Percentiles rank a stretch among this genome's conserved stretches.
These are phyloP conservation scores for Raffaelea ambrosiae DNA, from an alignment of 2,329 filamentous ascomycete species.

Conservation along the genomic window DNA sequence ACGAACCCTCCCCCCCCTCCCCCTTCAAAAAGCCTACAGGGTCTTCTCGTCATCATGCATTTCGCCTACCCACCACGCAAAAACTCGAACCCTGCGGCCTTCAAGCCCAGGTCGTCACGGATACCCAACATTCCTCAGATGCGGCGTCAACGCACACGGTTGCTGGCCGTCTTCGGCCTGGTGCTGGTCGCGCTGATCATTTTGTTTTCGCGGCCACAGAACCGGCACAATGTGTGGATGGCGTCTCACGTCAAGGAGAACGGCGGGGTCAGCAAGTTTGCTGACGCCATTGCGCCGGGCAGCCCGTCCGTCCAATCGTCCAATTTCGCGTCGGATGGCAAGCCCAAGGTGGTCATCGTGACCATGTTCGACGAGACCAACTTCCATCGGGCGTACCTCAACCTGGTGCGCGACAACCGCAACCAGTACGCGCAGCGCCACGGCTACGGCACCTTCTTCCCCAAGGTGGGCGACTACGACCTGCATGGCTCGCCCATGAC, in stretches of 20 bases:
- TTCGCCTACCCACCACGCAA: constrained; percentile 85
- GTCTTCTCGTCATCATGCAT: constrained; percentile 52
- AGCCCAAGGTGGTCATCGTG: constrained; percentile 63
- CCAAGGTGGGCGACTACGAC: constrained; percentile 67
- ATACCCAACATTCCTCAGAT: constrained; percentile 30
- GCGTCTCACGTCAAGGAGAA: constrained; percentile 5
- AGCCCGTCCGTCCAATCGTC: constrained; percentile 12
- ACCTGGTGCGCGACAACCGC: constrained; percentile 72
- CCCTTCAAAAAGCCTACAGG: not conserved
- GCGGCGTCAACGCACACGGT: constrained; percentile 55
- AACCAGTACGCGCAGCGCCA: constrained; percentile 77
- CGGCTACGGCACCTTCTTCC: constrained; percentile 81
- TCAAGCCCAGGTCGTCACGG: constrained; percentile 51
- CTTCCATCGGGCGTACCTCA: constrained; percentile 58
- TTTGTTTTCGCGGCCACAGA: constrained; percentile 36
- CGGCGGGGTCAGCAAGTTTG: not conserved
- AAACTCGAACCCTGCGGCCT: constrained; percentile 66
- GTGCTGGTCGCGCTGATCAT: constrained; percentile 52
- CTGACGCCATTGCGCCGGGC: constrained; percentile 17
- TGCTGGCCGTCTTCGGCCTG: constrained; percentile 45
- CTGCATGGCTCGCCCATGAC: constrained; percentile 49
- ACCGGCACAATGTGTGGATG: constrained; percentile 11
- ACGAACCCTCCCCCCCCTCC: constrained; percentile 15
- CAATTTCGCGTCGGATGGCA: constrained; percentile 37
- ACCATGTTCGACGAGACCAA: constrained; percentile 67